Base-by-base conservation (phyloP, 176 grass and related monocot species). In the Melocanna baccifera region DNA sequence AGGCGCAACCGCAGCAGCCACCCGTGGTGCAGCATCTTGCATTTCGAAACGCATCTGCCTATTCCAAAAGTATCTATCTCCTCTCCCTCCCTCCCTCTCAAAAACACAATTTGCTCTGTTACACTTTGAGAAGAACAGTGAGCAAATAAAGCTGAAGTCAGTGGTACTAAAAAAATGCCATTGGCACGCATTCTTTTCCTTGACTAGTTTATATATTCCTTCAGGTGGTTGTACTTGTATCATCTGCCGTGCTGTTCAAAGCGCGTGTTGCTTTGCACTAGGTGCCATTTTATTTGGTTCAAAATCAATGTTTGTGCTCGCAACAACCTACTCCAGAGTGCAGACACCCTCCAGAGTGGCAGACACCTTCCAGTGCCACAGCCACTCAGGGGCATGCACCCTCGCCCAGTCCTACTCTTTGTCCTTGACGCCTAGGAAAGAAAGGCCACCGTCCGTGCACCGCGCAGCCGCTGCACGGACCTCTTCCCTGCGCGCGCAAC, bases 21-120 rank as follows among this genome's bases (percentile, higher is more conserved):
- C 70, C 43, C 81, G 46, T 20, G 70, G 46, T 20, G 70, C 71
- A 81, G 32, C 51, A 76, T 83, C 73, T 70, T 70, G 47, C 51
- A 78, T 71, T 85, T 76, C 66, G 23, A 88, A 85, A 89, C 51
- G 28, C 1, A 25, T 6, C 57, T 53, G 52, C 3, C 74, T 9
- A 59, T 10, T 61, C 26, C 25, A 23, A 57, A 57, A 58, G 9
- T 25, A 1, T 58, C 2, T 23, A 8, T 40, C 41, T 42, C 39
- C 39, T 40, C 12, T 64, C 12, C 12, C 14, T 9, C 14, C 28
- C 1, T 43, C 7, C n/a, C 12, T 15, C 5, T 16, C 9, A 19
- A 45, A 29, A 72, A 18, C 41, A 42, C 41, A 51, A 15, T 0
- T 5, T 9, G 70, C n/a, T 51, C 3, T 30, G 45, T 73, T 51